Base-by-base conservation (phyloP, 2,329 filamentous ascomycete species). In the Clarireedia monteithiana region DNA sequence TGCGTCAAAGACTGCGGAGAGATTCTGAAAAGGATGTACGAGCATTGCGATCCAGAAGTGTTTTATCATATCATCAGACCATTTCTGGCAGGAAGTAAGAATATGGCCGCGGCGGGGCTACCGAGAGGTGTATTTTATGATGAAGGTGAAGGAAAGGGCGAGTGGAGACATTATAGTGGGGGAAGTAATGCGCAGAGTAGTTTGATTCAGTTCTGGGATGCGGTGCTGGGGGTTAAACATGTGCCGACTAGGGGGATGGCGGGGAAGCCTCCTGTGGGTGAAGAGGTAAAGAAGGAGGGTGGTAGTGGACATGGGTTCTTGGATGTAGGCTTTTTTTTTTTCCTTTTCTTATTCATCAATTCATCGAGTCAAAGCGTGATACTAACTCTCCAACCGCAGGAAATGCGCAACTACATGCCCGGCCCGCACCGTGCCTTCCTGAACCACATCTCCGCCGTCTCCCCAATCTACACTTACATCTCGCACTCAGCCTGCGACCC, bases 171-270 rank as follows among this genome's bases (percentile, higher is more conserved):
- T 63, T 86, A 88, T 57, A 82, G 88, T n/a, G 92, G 92, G 17
- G 92, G 92, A 4, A 95, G 89, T 69, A 96, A 96, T 66, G 92
- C 91, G 0, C 92, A 97, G 71, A 92, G 88, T 70, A 95, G 89
- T 0, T 76, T 96, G 44, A 91, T 97, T 58, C 91, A 96, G 66
- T 94, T 96, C 74, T 90, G 96, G 70, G 92, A 97, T 68, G 80
- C 95, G 14, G 82, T 91, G 0, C 78, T 97, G 0, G 89, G 90
- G 2, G 79, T 97, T 14, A 85, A 95, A 66, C 92, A 97, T 72
- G 67, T 66, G 1, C 71, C 73, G 2, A 71, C 71, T 6, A 7
- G 46, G 15, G 66, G 14, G 61, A 4, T 34, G 9, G 30, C 9
- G 30, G 10, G 9, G 10, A 34, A 34, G 10, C 4, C 10, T 12